A percentile compares a stretch with the other conserved stretches of the same genome.
phyloP scores from a whole-genome alignment of 257 asterid species.

The Ajuga chamaepitys region DNA sequence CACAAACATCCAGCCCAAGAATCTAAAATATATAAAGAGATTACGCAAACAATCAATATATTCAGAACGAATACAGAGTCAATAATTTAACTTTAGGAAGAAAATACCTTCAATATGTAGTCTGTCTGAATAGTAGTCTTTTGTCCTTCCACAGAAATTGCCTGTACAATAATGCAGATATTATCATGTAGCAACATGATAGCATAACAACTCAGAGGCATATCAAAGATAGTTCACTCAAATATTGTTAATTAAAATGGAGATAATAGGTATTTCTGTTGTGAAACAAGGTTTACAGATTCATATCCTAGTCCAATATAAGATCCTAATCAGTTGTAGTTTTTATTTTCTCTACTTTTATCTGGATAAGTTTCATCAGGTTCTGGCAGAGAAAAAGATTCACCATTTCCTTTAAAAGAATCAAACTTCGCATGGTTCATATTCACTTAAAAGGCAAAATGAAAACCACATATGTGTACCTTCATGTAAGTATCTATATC shows the following conservation, averaged over 20 bases:
- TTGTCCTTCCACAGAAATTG: constrained; percentile 53
- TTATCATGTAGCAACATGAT: neutral
- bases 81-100: neutral
- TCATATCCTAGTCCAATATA: neutral
- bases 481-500: constrained; percentile 69
- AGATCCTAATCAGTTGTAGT: neutral
- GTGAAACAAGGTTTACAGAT: neutral
- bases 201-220: neutral
- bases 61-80: neutral
- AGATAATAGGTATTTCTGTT: too few species aligned
- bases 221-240: neutral
- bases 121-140: constrained; percentile 38
- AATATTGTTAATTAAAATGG: neutral
- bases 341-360: neutral
- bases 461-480: constrained; percentile 23
- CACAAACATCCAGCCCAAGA: constrained; percentile 51
- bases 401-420: neutral
- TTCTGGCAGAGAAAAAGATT: neutral
- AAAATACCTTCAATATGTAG: constrained; percentile 39
- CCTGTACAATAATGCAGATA: constrained; percentile 21
- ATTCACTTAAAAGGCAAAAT: neutral
- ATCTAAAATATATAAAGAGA: constrained; percentile 23
- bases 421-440: neutral
- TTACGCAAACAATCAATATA: neutral
- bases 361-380: neutral